Evolutionary conservation across 352 stramenopile genomes (phyloP).

Genomic region (Phytophthora hibernalis): DNA sequence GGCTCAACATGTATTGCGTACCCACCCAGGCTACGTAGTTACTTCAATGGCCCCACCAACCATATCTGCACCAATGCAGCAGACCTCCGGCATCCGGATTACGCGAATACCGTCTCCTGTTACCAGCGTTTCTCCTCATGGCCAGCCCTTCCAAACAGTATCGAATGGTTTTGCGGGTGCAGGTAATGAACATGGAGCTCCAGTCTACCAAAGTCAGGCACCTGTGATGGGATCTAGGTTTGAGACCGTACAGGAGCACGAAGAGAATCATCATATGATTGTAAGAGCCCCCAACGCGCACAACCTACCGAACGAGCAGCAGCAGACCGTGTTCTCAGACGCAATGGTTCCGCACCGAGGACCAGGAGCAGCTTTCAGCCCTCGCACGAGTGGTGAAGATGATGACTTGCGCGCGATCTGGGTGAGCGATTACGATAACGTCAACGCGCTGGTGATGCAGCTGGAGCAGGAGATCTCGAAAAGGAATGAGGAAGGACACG

Average conservation of each 20-base stretch:
- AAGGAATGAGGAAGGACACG: slow-evolving; percentile 39
- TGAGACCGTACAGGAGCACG: slow-evolving; percentile 35
- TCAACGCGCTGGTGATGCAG: slow-evolving; percentile 44
- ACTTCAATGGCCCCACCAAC: slow-evolving; percentile 22
- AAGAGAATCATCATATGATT: slow-evolving; percentile 28
- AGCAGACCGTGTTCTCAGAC: slow-evolving; percentile 19
- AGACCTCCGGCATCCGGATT: slow-evolving; percentile 13
- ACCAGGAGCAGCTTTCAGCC: slow-evolving; percentile 18
- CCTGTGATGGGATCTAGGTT: slow-evolving; percentile 19
- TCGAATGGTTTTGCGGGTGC: slow-evolving; percentile 19
- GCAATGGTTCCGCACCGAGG: slow-evolving; percentile 31
- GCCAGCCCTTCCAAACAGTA: slow-evolving; percentile 18
- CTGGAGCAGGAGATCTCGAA: slow-evolving; percentile 35
- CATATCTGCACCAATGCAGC: slow-evolving; percentile 21
- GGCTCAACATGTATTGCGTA: slow-evolving; percentile 30
- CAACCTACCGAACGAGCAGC: slow-evolving; percentile 16
- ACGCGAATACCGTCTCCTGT: slow-evolving; percentile 22
- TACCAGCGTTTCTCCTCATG: slow-evolving; percentile 14
- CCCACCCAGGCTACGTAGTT: slow-evolving; percentile 22
- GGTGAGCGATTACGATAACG: slow-evolving; percentile 47
- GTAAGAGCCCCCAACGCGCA: slow-evolving; percentile 34
- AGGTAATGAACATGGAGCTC: slow-evolving; percentile 9
- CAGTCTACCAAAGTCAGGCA: slow-evolving; percentile 23
- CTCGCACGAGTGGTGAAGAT: slow-evolving; percentile 30
- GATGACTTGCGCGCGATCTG: slow-evolving; percentile 45